Evolutionary conservation across 192 early-diverging fungal genomes (phyloP).

Genomic region (Coemansia asiatica): DNA sequence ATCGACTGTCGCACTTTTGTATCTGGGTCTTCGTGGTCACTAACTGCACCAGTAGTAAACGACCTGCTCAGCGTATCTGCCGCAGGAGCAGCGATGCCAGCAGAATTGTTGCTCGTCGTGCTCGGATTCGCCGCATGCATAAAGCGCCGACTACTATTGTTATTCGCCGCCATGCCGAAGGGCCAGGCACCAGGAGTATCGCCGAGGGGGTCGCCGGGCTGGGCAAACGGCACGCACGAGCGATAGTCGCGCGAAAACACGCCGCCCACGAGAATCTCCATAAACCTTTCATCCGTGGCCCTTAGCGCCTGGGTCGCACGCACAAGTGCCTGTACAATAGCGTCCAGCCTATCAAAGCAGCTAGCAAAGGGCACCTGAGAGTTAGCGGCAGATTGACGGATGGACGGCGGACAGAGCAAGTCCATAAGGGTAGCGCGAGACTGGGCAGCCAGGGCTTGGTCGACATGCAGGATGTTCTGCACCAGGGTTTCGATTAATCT

Average conservation of each 20-base stretch:
- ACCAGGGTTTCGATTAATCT: constrained; percentile 79
- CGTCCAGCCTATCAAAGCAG: constrained; percentile 21
- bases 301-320: constrained; percentile 44
- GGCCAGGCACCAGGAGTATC: constrained; percentile 27
- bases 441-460: constrained; percentile 73
- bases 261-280: constrained; percentile 41
- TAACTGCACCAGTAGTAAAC: background rate
- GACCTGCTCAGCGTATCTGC: constrained; percentile 7
- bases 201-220: constrained; percentile 39
- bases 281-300: constrained; percentile 42
- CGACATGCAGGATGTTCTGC: constrained; percentile 80
- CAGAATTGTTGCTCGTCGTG: constrained; percentile 31
- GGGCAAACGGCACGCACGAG: constrained; percentile 38
- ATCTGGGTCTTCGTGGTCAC: constrained; percentile 13
- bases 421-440: constrained; percentile 42
- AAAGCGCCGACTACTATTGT: constrained; percentile 26
- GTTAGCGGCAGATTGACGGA: background rate
- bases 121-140: constrained; percentile 34
- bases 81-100: background rate
- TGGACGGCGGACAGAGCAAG: constrained; percentile 33
- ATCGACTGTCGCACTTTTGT: constrained; percentile 6
- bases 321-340: constrained; percentile 25
- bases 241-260: constrained; percentile 36
- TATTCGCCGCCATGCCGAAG: constrained; percentile 14
- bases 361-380: constrained; percentile 15